Percentiles rank a stretch among this genome's conserved stretches.
These are phyloP conservation scores for Ogataea glucozyma DNA, from an alignment of 805 yeast genomes.

Conservation along the genomic window DNA sequence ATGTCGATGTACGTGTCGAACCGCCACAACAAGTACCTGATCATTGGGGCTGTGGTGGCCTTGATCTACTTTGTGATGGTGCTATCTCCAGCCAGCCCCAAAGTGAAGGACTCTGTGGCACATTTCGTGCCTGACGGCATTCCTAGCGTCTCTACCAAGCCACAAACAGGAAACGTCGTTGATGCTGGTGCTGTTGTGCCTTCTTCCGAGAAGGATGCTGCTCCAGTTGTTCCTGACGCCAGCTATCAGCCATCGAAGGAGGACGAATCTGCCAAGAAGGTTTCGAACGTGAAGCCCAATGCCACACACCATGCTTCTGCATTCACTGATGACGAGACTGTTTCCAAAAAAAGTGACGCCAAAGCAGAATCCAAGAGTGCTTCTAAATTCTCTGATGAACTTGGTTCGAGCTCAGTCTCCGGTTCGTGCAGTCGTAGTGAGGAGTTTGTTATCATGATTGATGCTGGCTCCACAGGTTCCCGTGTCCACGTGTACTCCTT, in stretches of 20 bases:
- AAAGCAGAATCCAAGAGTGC: slow-evolving; percentile 18
- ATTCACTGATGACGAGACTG: slow-evolving; percentile 3
- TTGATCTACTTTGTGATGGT: slow-evolving; percentile 51
- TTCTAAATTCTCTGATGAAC: no score
- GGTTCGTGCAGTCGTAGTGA: slow-evolving; percentile 41
- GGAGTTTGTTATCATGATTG: slow-evolving; percentile 88
- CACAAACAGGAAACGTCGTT: slow-evolving; percentile 15
- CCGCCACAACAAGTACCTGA: slow-evolving; percentile 52
- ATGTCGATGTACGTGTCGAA: slow-evolving; percentile 35
- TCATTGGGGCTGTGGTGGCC: slow-evolving; percentile 47
- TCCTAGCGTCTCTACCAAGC: background rate
- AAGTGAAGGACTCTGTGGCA: slow-evolving; percentile 13
- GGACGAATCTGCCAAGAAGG: slow-evolving; percentile 5
- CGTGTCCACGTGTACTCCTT: slow-evolving; percentile 93
- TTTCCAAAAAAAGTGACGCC: slow-evolving; percentile 3
- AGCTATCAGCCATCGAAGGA: slow-evolving; percentile 1
- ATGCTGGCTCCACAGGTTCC: slow-evolving; percentile 98
- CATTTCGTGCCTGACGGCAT: slow-evolving; percentile 7
- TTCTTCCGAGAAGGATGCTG: background rate
- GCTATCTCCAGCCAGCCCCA: slow-evolving; percentile 34
- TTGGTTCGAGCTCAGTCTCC: no score
- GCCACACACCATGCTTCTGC: slow-evolving; percentile 2
- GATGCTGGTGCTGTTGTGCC: slow-evolving; percentile 8
- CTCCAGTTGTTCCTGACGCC: background rate
- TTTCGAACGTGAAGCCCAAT: slow-evolving; percentile 8